These are phyloP conservation scores for Thinopyrum elongatum DNA, from an alignment of 176 grass and related monocot species.

Conservation along the genomic window DNA sequence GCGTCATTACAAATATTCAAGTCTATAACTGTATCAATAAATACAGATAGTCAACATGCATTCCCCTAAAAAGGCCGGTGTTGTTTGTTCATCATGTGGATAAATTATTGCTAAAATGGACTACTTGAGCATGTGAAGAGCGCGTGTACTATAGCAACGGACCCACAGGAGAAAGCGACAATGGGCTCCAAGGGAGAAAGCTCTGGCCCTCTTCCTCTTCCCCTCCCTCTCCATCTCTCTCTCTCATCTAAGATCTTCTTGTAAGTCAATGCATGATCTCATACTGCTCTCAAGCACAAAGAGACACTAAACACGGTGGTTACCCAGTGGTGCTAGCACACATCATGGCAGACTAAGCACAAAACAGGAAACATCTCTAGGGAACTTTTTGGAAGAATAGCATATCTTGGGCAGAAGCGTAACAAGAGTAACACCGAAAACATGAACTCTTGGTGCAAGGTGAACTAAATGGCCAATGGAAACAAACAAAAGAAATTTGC, in stretches of 20 bases:
- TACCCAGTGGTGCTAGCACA: not conserved
- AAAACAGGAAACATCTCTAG: not conserved
- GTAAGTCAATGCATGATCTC: not conserved
- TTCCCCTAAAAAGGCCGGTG: not conserved
- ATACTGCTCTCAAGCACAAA: not conserved
- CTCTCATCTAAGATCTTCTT: not conserved
- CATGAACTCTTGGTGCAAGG: not conserved
- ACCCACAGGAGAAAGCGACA: not conserved
- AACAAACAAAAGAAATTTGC: slow-evolving; percentile 4
- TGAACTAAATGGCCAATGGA: slow-evolving; percentile 3
- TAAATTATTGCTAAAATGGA: not conserved
- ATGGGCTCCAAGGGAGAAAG: not conserved
- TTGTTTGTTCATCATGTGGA: not conserved
- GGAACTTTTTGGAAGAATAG: not conserved
- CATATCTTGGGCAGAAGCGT: not conserved
- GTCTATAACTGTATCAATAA: not conserved
- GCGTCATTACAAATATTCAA: not conserved
- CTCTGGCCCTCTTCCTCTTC: not conserved
- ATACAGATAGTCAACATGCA: not conserved
- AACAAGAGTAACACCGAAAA: not conserved
- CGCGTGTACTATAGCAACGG: not conserved
- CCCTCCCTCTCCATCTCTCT: not conserved
- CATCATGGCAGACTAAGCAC: not conserved
- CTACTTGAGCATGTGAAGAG: not conserved
- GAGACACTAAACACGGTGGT: not conserved